Evolutionary conservation across 306 rosid genomes (phyloP).

Genomic region (Quercus cerris): DNA sequence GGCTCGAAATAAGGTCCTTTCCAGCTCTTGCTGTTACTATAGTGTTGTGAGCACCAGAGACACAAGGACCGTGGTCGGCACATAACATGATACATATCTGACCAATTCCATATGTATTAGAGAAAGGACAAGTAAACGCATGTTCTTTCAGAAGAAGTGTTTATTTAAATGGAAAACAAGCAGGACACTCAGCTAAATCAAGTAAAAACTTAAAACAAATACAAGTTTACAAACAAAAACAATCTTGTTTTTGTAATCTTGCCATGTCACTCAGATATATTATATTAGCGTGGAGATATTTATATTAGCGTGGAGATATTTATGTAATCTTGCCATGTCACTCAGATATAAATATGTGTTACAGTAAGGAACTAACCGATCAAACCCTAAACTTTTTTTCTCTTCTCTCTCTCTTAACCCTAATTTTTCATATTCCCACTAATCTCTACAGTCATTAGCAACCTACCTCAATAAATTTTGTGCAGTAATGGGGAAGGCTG

Average conservation of each 20-base stretch:
- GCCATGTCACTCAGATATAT: too few species aligned
- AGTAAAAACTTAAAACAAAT: slow-evolving; percentile 1
- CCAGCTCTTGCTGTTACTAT: slow-evolving; percentile 98
- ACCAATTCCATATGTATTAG: slow-evolving; percentile 30
- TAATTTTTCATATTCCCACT: background rate
- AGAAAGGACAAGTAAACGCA: slow-evolving; percentile 5
- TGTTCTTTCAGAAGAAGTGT: slow-evolving; percentile 6
- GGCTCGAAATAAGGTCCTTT: slow-evolving; percentile 94
- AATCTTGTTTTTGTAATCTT: too few species aligned
- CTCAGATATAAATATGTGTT: too few species aligned
- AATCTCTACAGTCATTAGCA: slow-evolving; percentile 11
- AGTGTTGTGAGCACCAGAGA: slow-evolving; percentile 98
- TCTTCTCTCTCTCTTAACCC: too few species aligned
- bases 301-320: too few species aligned
- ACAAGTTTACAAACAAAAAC: background rate
- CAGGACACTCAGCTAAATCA: background rate
- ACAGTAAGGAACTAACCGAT: too few species aligned
- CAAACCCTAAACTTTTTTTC: too few species aligned
- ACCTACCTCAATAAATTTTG: slow-evolving; percentile 88
- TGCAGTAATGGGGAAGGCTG: slow-evolving; percentile 96
- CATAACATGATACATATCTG: slow-evolving; percentile 97
- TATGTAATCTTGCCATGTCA: too few species aligned
- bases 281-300: too few species aligned
- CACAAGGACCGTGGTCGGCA: slow-evolving; percentile 99
- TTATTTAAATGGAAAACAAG: slow-evolving; percentile 14